Base-by-base conservation (phyloP, 164 flowering plant species). In the Warburgia ugandensis region DNA sequence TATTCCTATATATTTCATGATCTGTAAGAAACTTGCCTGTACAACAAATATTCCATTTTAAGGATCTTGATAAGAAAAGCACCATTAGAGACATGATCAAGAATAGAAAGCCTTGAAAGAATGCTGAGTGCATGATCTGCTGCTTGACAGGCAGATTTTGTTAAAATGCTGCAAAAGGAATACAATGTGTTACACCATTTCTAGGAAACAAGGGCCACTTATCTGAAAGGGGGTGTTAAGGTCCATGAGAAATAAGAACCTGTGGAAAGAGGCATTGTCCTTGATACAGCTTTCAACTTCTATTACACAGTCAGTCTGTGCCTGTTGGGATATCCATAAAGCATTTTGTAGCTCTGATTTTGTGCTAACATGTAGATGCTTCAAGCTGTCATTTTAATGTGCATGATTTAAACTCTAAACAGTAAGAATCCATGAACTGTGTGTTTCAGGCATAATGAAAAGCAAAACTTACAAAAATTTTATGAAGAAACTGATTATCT, bases 221-320 rank as follows among this genome's bases (percentile, higher is more conserved):
- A 50, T 3, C 20, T 36, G 28, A 19, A 21, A 44, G 52, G 11
- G 4, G 3, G 14, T 38, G 6, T 19, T 22, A 31, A 6, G 47
- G 20, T 31, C 9, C 50, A 48, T 14, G 13, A 2, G 21, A 37
- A 26, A 14, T 26, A 37, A 36, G 40, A 60, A 91, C 97, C 96
- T 83, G 69, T 92, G 99, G 58, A 88, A 81, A 21, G 43, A 35
- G 10, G 92, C 77, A 70, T 87, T 92, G 25, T 71, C 68, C 53
- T 79, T 78, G 59, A 92, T 92, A 59, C 59, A 64, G 65, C 96
- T 85, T 64, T 79, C 82, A 55, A 88, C 81, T 72, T 92, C 99
- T 56, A 92, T 77, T 7, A 92, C 55, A 54, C 67, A 68, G 59
- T 92, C 96, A 14, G 46, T 48, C 21, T 73, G 70, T 38, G 59